These are phyloP conservation scores for Xeromyces bisporus DNA, from an alignment of 495 filamentous ascomycete species.

Conservation along the genomic window DNA sequence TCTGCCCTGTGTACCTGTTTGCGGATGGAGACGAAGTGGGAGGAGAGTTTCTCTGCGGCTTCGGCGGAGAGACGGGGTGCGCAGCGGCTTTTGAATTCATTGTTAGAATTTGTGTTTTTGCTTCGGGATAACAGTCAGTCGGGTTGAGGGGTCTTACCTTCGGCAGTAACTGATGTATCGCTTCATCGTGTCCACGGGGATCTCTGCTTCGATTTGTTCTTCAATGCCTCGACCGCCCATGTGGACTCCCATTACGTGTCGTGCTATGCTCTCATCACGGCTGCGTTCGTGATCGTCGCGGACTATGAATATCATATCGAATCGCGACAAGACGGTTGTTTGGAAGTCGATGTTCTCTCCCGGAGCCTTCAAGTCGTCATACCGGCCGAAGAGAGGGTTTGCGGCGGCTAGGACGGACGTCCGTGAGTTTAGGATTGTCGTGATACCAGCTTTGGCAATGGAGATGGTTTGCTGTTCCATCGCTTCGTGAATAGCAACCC, in stretches of 20 bases:
- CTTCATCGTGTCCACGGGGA: slow-evolving; percentile 91
- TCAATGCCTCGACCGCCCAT: slow-evolving; percentile 82
- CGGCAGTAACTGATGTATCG: slow-evolving; percentile 97
- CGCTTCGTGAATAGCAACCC: slow-evolving; percentile 98
- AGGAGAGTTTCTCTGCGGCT: slow-evolving; percentile 90
- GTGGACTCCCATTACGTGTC: slow-evolving; percentile 94
- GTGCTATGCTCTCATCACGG: slow-evolving; percentile 85
- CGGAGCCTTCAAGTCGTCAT: slow-evolving; percentile 93
- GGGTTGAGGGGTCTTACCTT: slow-evolving; percentile 39
- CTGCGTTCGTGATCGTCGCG: slow-evolving; percentile 83
- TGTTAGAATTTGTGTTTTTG: slow-evolving; percentile 13
- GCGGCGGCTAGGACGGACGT: slow-evolving; percentile 93
- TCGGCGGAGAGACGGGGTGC: slow-evolving; percentile 83
- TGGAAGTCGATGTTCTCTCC: slow-evolving; percentile 99
- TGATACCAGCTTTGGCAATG: slow-evolving; percentile 97
- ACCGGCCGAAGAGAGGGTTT: slow-evolving; percentile 94
- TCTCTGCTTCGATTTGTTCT: slow-evolving; percentile 68
- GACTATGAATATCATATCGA: slow-evolving; percentile 99
- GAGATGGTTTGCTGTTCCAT: slow-evolving; percentile 99
- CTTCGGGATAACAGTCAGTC: background rate
- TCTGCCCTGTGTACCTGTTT: slow-evolving; percentile 87
- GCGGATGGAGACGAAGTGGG: slow-evolving; percentile 92
- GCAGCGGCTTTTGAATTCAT: slow-evolving; percentile 43
- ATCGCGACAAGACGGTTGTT: slow-evolving; percentile 93
- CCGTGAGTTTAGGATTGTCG: slow-evolving; percentile 90